Evolutionary conservation across 2,329 filamentous ascomycete genomes (phyloP), one percentile per base, ranked within the genome.

Genomic region (Ceratocystis eucalypticola): DNA sequence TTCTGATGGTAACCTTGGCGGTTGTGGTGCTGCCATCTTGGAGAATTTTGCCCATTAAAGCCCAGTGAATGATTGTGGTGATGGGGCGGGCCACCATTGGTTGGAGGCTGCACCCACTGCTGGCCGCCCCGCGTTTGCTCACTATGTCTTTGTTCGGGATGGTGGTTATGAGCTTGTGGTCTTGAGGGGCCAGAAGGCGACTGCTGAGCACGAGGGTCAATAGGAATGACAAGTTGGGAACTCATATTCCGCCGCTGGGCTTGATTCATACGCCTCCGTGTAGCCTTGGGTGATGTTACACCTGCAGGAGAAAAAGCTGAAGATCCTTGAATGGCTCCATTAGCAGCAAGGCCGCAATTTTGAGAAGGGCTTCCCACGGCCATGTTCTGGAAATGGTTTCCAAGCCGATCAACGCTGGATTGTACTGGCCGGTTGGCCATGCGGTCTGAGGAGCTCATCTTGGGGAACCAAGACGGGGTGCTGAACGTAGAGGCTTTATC

Each of bases 201-300:
- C 64, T 65, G 73, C 69, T 64, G 71, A n/a, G 71, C 66, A 20
- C 77, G 77, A 12, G 77, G 73, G 68, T 84, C 81, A 64, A 86
- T 77, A 3, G 82, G 78, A 59, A 86, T 80, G 0, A 81, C 79
- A 20, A 85, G 71, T 69, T 86, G 80, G 3, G 83, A 78, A 66
- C 79, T 84, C 81, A 85, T 83, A 70, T 86, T 82, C 25, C 84
- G 80, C 62, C 84, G 78, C 70, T 86, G 82, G 1, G 84, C 84
- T 71, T 87, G 84, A 68, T 87, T 87, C 2, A 77, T 80, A 25
- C 84, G 81, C 70, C 80, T 59, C 25, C 59, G 53, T 15, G 25
- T 48, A 20, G 61, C 53, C 50, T 55, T 64, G 7, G 67, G 64
- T 8, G 61, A 68, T 1, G 20, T 45, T 28, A n/a, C 28, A 3